Conservation (phyloP, 768 basidiomycete genomes). For the Mycena rosella region DNA sequence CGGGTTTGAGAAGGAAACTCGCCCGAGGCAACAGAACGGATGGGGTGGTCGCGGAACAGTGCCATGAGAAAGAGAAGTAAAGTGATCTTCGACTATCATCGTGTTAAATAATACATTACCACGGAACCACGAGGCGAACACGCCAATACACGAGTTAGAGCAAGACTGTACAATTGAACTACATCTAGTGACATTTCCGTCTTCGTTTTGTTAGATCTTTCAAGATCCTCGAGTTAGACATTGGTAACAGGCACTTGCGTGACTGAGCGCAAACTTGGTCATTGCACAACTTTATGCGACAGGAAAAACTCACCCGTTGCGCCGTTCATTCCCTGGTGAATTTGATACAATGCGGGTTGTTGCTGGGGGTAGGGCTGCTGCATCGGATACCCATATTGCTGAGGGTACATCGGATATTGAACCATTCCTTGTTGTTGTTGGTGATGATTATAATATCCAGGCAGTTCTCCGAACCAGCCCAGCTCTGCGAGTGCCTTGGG, state of each 20-base stretch:
- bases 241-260: slow-evolving; percentile 34
- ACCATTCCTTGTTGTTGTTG: slow-evolving; percentile 43
- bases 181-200: slow-evolving; percentile 6
- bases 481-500: slow-evolving; percentile 63
- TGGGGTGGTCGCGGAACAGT: slow-evolving; percentile 62
- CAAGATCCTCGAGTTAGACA: slow-evolving; percentile 5
- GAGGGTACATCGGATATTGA: slow-evolving; percentile 43
- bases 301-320: slow-evolving; percentile 16
- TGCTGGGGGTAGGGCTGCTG: slow-evolving; percentile 50
- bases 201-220: slow-evolving; percentile 17
- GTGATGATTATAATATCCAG: slow-evolving; percentile 69
- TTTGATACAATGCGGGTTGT: slow-evolving; percentile 21
- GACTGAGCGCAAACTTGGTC: slow-evolving; percentile 11
- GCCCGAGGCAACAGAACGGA: slow-evolving; percentile 61
- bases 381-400: slow-evolving; percentile 52
- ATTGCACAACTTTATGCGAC: background rate
- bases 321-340: slow-evolving; percentile 30
- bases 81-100: slow-evolving; percentile 6
- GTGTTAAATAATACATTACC: slow-evolving; percentile 22
- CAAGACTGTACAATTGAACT: background rate
- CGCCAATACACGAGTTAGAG: slow-evolving; percentile 35
- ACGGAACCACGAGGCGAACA: slow-evolving; percentile 37
- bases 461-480: slow-evolving; percentile 82
- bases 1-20: slow-evolving; percentile 22
- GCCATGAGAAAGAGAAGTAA: slow-evolving; percentile 51